Conservation (phyloP, 140 eudicot species). For the Cichorium intybus region DNA sequence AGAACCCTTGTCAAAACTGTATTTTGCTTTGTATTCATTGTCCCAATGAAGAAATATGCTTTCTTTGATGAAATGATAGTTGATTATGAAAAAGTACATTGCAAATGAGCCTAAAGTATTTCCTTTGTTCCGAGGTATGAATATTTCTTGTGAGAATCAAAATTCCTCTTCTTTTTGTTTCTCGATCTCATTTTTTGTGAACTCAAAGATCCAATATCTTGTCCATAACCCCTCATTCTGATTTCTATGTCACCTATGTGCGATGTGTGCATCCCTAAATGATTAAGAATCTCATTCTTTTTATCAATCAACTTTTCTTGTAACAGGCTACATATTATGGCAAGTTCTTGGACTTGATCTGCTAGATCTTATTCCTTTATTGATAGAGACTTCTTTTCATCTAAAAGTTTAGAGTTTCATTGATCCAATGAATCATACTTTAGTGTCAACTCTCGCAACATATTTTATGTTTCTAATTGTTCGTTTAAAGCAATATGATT, state of each 20-base stretch:
- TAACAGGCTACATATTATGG: conserved; percentile 45
- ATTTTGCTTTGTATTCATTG: no score
- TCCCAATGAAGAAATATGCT: no score
- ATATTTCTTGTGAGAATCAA: conserved; percentile 39
- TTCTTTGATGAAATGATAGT: no score
- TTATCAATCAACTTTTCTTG: conserved; percentile 42
- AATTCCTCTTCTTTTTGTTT: conserved; percentile 62
- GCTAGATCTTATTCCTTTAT: conserved; percentile 38
- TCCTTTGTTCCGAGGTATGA: no score
- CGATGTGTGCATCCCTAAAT: conserved; percentile 46
- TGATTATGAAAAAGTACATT: no score
- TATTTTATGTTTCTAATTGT: conserved; percentile 43
- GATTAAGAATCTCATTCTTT: conserved; percentile 53
- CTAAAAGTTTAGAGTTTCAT: conserved; percentile 47
- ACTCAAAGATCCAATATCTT: conserved; percentile 43
- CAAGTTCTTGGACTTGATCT: conserved; percentile 49
- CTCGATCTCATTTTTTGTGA: conserved; percentile 50
- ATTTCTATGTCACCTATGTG: conserved; percentile 46
- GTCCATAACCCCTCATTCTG: conserved; percentile 50
- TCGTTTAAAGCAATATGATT: conserved; percentile 34
- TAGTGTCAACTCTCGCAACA: conserved; percentile 24
- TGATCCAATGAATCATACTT: conserved; percentile 33
- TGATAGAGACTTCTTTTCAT: conserved; percentile 46
- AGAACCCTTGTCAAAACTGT: no score
- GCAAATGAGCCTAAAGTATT: no score